phyloP scores from a whole-genome alignment of 176 grass and related monocot species.

The Aegilops tauschii region DNA sequence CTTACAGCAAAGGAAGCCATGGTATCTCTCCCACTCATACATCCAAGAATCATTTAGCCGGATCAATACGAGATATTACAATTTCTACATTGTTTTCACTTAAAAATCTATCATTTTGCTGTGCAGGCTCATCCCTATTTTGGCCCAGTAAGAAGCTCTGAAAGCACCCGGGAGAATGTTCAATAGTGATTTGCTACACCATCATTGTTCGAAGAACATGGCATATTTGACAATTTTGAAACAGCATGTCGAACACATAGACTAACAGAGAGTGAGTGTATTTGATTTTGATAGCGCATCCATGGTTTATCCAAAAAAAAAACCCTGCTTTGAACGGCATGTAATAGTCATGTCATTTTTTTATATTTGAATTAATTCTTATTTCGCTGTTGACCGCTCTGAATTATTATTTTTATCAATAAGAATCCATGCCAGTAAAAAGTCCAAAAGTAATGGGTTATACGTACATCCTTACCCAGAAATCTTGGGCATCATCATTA shows the following conservation, averaged over 20 bases:
- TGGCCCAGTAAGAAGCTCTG: conserved; percentile 50
- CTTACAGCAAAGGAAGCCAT: conserved; percentile 91
- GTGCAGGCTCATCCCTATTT: conserved; percentile 83
- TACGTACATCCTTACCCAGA: too few species aligned
- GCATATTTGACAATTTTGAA: background rate
- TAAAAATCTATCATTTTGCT: background rate
- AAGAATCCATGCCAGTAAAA: conserved; percentile 2
- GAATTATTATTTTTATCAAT: background rate
- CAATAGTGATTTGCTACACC: conserved; percentile 13
- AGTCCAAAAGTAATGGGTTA: too few species aligned
- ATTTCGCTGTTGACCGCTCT: background rate
- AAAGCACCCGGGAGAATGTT: conserved; percentile 32
- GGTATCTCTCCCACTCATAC: conserved; percentile 21
- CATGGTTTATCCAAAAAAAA: background rate
- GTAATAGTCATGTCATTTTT: background rate
- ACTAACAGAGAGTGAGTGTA: conserved; percentile 13
- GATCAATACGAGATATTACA: background rate
- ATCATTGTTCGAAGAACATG: background rate
- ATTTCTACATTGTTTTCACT: background rate
- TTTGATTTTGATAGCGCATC: background rate
- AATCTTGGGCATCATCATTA: too few species aligned
- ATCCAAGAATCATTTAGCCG: conserved; percentile 4
- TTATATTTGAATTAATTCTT: conserved; percentile 1
- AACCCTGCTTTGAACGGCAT: background rate
- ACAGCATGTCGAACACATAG: background rate